Evolutionary conservation across 495 filamentous ascomycete species (phyloP).

Genomic region (Talaromyces ruber): DNA sequence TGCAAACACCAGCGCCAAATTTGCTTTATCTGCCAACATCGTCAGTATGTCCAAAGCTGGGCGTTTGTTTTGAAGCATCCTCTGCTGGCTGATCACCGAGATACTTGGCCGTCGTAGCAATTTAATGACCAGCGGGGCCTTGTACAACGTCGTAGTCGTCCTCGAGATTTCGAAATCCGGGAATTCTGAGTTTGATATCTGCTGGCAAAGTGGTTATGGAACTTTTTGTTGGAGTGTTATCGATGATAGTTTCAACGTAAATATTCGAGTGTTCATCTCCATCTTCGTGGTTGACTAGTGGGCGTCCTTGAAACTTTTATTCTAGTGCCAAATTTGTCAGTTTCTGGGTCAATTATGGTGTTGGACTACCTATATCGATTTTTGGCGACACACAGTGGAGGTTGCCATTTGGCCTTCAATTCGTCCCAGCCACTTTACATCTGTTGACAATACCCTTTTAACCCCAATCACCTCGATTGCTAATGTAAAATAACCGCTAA

Average conservation of each 20-base stretch:
- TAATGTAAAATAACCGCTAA: conserved; percentile 17
- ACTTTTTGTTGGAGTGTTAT: conserved; percentile 55
- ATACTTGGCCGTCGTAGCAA: conserved; percentile 43
- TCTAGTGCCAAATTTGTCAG: background rate
- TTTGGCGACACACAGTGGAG: conserved; percentile 12
- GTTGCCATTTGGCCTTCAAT: conserved; percentile 13
- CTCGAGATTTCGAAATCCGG: conserved; percentile 53
- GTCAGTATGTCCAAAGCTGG: conserved; percentile 64
- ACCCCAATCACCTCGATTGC: conserved; percentile 57
- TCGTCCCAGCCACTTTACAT: conserved; percentile 26
- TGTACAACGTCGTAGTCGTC: conserved; percentile 52
- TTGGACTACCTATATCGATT: background rate
- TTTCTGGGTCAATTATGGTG: conserved; percentile 10
- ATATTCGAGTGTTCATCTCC: conserved; percentile 59
- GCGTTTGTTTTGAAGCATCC: conserved; percentile 58
- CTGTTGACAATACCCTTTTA: conserved; percentile 40
- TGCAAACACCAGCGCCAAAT: conserved; percentile 8
- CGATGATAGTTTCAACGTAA: conserved; percentile 54
- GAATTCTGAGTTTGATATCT: conserved; percentile 47
- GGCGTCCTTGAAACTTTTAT: conserved; percentile 4
- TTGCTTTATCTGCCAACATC: conserved; percentile 38
- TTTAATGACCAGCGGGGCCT: conserved; percentile 40
- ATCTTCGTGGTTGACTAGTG: conserved; percentile 48
- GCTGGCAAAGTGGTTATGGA: conserved; percentile 58
- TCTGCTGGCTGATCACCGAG: conserved; percentile 48